Conservation (phyloP, 192 early-diverging fungal species). For the Rhizophagus sp. region DNA sequence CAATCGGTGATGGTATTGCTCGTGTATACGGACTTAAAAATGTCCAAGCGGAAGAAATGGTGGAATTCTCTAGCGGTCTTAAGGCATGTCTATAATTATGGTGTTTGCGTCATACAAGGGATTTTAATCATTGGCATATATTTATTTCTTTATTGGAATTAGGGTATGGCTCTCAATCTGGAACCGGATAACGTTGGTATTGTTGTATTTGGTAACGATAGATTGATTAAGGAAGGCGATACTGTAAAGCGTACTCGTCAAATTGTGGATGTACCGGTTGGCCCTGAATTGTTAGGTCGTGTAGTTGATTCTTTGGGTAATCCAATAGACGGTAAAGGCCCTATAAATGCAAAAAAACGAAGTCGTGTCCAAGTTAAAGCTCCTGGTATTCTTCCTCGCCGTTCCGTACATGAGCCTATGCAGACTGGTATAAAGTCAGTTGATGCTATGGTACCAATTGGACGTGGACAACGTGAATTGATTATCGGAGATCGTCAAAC, state of each 20-base stretch:
- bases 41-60: conserved; percentile 99
- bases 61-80: conserved; percentile 99
- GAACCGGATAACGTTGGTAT: conserved; percentile 99
- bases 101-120: not conserved
- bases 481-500: conserved; percentile 99
- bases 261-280: conserved; percentile 98
- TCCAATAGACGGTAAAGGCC: conserved; percentile 99
- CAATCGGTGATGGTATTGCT: conserved; percentile 99
- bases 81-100: conserved; percentile 57
- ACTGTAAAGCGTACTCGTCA: conserved; percentile 98
- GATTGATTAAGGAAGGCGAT: conserved; percentile 99
- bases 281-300: conserved; percentile 93
- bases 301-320: conserved; percentile 99
- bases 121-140: not conserved
- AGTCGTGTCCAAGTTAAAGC: conserved; percentile 99
- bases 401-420: conserved; percentile 99
- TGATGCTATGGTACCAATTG: conserved; percentile 99
- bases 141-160: not conserved
- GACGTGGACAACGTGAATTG: conserved; percentile 99
- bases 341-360: conserved; percentile 81
- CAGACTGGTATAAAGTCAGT: conserved; percentile 99
- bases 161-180: conserved; percentile 99
- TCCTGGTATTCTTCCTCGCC: conserved; percentile 98
- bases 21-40: conserved; percentile 99
- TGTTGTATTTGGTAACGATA: conserved; percentile 99